Conservation (phyloP, 495 filamentous ascomycete genomes). For the Hapsidospora chrysogenum region DNA sequence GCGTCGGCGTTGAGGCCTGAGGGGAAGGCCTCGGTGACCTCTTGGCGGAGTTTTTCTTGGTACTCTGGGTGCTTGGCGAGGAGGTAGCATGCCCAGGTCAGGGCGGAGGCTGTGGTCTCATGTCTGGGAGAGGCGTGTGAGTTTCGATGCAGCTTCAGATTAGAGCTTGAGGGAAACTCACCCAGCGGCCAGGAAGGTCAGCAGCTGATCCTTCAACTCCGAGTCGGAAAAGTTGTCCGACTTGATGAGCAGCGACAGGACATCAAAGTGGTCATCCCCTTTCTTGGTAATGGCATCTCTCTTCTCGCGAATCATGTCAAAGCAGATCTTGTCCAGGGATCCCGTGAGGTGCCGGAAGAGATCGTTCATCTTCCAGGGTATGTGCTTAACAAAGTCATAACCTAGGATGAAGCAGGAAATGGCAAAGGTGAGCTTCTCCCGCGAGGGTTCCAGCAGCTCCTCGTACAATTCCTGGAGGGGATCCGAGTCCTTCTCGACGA, state of each 20-base stretch:
- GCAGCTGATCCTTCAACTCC: constrained; percentile 74
- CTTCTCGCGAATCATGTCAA: constrained; percentile 51
- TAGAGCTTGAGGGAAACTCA: too few relatives aligned
- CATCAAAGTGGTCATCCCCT: constrained; percentile 46
- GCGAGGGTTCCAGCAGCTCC: constrained; percentile 30
- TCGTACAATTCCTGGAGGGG: constrained; percentile 52
- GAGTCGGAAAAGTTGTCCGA: constrained; percentile 64
- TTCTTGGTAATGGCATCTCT: constrained; percentile 38
- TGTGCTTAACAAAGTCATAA: neutral
- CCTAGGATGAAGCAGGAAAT: constrained; percentile 25
- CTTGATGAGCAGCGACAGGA: constrained; percentile 66
- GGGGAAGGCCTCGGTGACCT: constrained; percentile 46
- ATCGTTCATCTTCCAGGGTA: neutral
- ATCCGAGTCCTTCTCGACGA: constrained; percentile 46
- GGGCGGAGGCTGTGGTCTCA: constrained; percentile 45
- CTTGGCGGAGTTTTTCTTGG: constrained; percentile 31
- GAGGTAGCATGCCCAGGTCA: constrained; percentile 39
- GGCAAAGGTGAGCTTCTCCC: constrained; percentile 11
- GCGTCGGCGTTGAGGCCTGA: constrained; percentile 19
- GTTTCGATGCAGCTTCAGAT: too few relatives aligned
- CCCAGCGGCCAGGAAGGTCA: constrained; percentile 83
- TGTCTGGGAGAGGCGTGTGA: too few relatives aligned
- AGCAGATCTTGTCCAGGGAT: constrained; percentile 3
- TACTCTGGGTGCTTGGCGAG: constrained; percentile 29
- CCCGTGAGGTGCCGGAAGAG: constrained; percentile 30